A percentile compares a stretch with the other conserved stretches of the same genome.
Conservation (phyloP, 2,329 filamentous ascomycete species). For the Nothophaeocryptopus gaeumannii region DNA sequence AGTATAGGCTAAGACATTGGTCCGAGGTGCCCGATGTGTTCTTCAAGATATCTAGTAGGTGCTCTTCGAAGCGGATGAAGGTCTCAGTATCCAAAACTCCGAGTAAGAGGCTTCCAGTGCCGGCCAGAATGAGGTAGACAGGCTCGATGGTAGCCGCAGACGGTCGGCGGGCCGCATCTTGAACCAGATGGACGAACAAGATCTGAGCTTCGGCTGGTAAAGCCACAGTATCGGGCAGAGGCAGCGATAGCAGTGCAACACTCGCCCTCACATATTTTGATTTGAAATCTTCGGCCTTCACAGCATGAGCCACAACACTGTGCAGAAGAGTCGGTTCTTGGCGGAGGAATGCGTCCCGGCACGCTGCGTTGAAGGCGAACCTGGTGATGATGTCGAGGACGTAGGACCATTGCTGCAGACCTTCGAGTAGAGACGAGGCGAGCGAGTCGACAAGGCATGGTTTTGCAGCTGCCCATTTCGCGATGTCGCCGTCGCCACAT, state of each 20-base stretch:
- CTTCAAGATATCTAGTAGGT: slow-evolving; percentile 34
- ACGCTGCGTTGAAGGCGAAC: slow-evolving; percentile 33
- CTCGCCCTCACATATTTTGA: slow-evolving; percentile 25
- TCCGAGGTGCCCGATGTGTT: slow-evolving; percentile 27
- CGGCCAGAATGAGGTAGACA: slow-evolving; percentile 34
- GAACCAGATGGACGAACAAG: slow-evolving; percentile 33
- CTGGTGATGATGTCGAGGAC: slow-evolving; percentile 50
- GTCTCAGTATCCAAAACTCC: slow-evolving; percentile 29
- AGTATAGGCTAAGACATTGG: slow-evolving; percentile 35
- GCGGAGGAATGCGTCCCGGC: slow-evolving; percentile 34
- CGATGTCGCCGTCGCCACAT: slow-evolving; percentile 38
- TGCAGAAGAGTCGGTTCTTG: slow-evolving; percentile 33
- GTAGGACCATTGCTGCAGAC: slow-evolving; percentile 51
- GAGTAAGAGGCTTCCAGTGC: slow-evolving; percentile 31
- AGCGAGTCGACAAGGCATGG: slow-evolving; percentile 50
- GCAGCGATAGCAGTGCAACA: slow-evolving; percentile 31
- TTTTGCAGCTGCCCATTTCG: slow-evolving; percentile 48
- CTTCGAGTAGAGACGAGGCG: slow-evolving; percentile 47
- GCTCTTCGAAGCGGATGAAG: slow-evolving; percentile 31
- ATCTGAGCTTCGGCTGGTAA: slow-evolving; percentile 35
- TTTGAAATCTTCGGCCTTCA: slow-evolving; percentile 18
- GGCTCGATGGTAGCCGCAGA: slow-evolving; percentile 29
- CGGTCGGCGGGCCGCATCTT: slow-evolving; percentile 30
- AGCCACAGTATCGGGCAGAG: slow-evolving; percentile 29
- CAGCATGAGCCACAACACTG: slow-evolving; percentile 28